Evolutionary conservation across 2,329 filamentous ascomycete species (phyloP).

Genomic region (Fusarium pseudonygamai): DNA sequence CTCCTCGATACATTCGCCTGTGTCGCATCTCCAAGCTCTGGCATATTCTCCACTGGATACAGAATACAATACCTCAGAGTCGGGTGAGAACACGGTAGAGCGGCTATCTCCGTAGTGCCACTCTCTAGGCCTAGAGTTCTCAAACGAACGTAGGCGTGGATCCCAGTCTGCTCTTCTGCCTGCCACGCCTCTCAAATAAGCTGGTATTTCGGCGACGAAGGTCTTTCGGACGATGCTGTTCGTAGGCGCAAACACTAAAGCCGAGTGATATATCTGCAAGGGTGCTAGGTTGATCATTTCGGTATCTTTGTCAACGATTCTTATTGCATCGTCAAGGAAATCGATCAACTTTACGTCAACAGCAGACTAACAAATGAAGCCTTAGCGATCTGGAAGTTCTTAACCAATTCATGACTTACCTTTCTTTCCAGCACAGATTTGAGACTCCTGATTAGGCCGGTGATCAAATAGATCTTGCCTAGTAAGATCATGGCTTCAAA

Average conservation of each 20-base stretch:
- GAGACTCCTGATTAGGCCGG: fast-evolving
- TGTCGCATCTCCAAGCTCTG: not conserved
- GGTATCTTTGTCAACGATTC: not conserved
- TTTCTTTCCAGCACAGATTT: not conserved
- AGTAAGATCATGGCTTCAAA: not conserved
- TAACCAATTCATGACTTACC: too few relatives aligned
- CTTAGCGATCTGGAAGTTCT: not conserved
- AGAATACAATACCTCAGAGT: not conserved
- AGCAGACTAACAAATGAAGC: not conserved
- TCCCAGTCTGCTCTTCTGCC: not conserved
- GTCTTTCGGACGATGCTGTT: not conserved
- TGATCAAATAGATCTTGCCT: not conserved
- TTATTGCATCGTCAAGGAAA: not conserved
- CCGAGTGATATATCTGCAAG: not conserved
- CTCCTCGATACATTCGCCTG: not conserved
- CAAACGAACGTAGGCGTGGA: not conserved
- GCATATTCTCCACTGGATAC: fast-evolving
- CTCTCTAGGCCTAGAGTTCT: fast-evolving
- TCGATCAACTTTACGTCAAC: not conserved
- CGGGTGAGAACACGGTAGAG: not conserved
- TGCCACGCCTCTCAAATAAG: not conserved
- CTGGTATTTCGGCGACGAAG: not conserved
- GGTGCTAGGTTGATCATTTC: not conserved
- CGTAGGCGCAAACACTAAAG: not conserved
- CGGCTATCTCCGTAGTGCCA: fast-evolving